Evolutionary conservation across 169 alveolate genomes (phyloP), one percentile per base, ranked within the genome.

Genomic region (Babesia ovis): DNA sequence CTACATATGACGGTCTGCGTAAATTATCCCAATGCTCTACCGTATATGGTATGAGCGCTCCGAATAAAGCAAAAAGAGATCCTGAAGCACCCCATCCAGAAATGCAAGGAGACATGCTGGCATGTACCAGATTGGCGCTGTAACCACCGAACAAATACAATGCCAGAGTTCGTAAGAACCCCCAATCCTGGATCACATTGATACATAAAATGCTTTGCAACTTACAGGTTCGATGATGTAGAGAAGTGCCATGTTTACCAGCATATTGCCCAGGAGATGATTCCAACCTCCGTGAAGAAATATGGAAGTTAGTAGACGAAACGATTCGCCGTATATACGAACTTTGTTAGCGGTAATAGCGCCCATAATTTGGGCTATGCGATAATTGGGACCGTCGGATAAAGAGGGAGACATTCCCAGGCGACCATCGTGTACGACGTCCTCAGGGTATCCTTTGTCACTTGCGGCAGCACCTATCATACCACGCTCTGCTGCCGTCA

Each of bases 31-130:
- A 91, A 70, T 90, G 91, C 57, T 91, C 95, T 42, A 85, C 68
- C 27, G 70, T 41, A 60, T 91, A 92, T 2, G 95, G 92, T 20
- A 93, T 66, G 25, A 92, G 57, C 14, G 94, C 96, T 25, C 96
- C 97, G 56, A 87, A 72, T n/a, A 93, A 76, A 14, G 95, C 97
- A 62, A 85, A 93, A n/a, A 93, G 66, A 1, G 95, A 90, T 14
- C 97, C 97, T 0, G 97, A 93, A 3, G 96, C 91, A 5, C 97
- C 97, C 50, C 91, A 91, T 0, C 95, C 82, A 20, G 83, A 54
- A 46, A 85, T 66, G 68, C 97, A 93, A 2, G 97, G 97, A 32
- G 92, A 92, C 59, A 89, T 66, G 35, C 91, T 91, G 16, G 94
- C 90, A 32, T 91, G 86, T 3, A 90, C 69, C 35, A 92, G 76